Evolutionary conservation across 164 flowering plant species (phyloP).

Genomic region (Nymphaea colorata): DNA sequence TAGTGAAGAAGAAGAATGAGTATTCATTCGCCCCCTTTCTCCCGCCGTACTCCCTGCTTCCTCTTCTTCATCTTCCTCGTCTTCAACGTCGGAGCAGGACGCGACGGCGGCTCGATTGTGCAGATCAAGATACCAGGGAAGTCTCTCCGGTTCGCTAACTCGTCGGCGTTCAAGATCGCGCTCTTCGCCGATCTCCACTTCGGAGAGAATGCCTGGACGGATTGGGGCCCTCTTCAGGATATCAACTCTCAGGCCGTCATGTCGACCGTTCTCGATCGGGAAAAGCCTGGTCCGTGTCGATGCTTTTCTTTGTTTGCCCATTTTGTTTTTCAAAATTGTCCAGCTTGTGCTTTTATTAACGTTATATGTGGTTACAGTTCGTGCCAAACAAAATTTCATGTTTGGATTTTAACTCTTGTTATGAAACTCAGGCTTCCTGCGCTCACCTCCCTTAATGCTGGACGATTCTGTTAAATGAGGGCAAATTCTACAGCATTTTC

Average conservation of each 20-base stretch:
- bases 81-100: not conserved
- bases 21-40: not conserved
- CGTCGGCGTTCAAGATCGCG: slow-evolving; percentile 46
- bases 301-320: not conserved
- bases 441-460: too few species aligned
- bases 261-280: slow-evolving; percentile 51
- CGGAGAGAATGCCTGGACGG: slow-evolving; percentile 77
- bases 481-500: too few species aligned
- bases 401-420: too few species aligned
- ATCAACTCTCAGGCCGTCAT: slow-evolving; percentile 47
- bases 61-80: not conserved
- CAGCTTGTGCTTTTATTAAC: too few species aligned
- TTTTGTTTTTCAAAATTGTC: not conserved
- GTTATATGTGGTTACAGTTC: too few species aligned
- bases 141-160: not conserved
- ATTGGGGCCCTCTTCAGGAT: slow-evolving; percentile 86
- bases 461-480: too few species aligned
- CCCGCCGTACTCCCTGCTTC: not conserved
- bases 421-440: too few species aligned
- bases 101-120: not conserved
- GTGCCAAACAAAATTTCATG: too few species aligned
- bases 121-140: not conserved
- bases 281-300: slow-evolving; percentile 43
- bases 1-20: not conserved
- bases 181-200: slow-evolving; percentile 82